These are phyloP conservation scores for Pisolithus orientalis DNA, from an alignment of 768 basidiomycete species.

Conservation along the genomic window DNA sequence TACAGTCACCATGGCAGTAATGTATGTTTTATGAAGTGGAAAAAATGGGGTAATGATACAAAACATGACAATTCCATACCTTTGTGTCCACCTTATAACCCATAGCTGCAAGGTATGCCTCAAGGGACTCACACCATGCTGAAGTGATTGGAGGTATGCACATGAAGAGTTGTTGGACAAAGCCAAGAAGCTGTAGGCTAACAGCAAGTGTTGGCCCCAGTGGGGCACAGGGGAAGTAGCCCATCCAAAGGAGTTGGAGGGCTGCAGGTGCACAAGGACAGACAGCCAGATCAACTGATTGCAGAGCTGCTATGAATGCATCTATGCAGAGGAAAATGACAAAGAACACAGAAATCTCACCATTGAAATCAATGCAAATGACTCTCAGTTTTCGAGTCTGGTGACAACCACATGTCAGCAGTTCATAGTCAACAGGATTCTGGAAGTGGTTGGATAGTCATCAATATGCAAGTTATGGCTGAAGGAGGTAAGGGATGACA, in stretches of 20 bases:
- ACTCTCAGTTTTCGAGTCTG: not conserved
- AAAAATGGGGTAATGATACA: too few species aligned
- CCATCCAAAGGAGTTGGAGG: conserved; percentile 18
- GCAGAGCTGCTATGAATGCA: not conserved
- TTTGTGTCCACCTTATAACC: conserved; percentile 15
- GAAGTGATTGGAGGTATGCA: conserved; percentile 21
- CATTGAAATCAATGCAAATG: not conserved
- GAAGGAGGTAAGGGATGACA: conserved; percentile 5
- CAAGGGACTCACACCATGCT: conserved; percentile 23
- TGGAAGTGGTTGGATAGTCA: not conserved
- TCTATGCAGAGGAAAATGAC: not conserved
- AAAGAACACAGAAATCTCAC: not conserved
- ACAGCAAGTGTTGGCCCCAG: conserved; percentile 26
- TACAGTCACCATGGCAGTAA: too few species aligned
- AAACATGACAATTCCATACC: conserved; percentile 3
- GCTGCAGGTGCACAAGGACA: conserved; percentile 7
- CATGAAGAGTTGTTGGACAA: conserved; percentile 21
- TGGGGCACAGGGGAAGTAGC: conserved; percentile 26
- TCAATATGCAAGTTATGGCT: not conserved
- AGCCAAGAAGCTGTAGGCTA: conserved; percentile 24
- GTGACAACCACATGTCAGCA: not conserved
- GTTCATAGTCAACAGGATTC: not conserved
- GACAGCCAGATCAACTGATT: not conserved
- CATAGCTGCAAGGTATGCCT: conserved; percentile 14
- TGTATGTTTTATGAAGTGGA: too few species aligned